Percentiles rank a stretch among this genome's conserved stretches.
phyloP scores from a whole-genome alignment of 1,139 yeast genomes.

The Yamadazyma triangularis region DNA sequence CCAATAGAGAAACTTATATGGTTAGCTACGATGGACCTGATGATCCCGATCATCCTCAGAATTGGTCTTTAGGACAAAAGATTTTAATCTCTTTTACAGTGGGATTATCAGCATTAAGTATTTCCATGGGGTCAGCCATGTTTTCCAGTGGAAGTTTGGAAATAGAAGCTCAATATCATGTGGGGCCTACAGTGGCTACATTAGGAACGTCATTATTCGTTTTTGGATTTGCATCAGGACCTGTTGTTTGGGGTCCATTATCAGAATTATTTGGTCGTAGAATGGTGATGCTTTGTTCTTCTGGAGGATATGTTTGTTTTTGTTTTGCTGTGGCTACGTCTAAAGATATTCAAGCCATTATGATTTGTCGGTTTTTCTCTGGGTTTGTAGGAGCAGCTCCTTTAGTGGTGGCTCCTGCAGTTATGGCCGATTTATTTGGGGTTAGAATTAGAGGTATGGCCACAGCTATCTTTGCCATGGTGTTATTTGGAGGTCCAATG shows the following conservation, averaged over 20 bases:
- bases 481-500: constrained; percentile 45
- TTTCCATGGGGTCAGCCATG: constrained; percentile 49
- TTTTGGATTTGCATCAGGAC: constrained; percentile 44
- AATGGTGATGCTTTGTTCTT: constrained; percentile 22
- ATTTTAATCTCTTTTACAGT: constrained; percentile 20
- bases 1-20: constrained; percentile 28
- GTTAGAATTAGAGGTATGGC: constrained; percentile 34
- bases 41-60: constrained; percentile 48
- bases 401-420: constrained; percentile 42
- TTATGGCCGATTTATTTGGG: constrained; percentile 36
- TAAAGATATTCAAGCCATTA: constrained; percentile 33
- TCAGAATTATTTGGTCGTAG: constrained; percentile 40
- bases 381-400: constrained; percentile 42
- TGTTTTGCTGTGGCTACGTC: constrained; percentile 38
- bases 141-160: constrained; percentile 26
- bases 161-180: constrained; percentile 23
- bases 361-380: constrained; percentile 39
- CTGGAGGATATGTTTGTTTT: constrained; percentile 30
- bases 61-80: constrained; percentile 36
- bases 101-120: constrained; percentile 30
- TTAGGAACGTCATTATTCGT: constrained; percentile 40
- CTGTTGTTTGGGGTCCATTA: constrained; percentile 39
- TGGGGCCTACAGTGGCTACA: constrained; percentile 31
- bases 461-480: constrained; percentile 27
- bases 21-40: constrained; percentile 47